Conservation (phyloP, 2,329 filamentous ascomycete genomes). For the Parafenestella ontariensis region DNA sequence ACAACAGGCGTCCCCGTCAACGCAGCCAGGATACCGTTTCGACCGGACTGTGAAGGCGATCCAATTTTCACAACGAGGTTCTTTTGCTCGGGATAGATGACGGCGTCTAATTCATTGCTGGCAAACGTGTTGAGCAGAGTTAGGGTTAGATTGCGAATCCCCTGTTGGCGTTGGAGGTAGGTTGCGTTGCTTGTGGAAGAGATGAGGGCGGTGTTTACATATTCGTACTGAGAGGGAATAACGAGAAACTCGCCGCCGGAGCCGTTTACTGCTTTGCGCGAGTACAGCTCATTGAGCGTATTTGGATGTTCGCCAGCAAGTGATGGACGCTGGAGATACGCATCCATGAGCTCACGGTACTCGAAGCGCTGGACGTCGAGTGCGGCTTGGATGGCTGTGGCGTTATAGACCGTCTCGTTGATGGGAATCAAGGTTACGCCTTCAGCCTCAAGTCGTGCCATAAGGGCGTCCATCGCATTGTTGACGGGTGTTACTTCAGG, state of each 20-base stretch:
- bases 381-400: conserved; percentile 54
- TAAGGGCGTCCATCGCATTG: conserved; percentile 57
- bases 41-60: conserved; percentile 63
- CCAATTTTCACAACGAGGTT: conserved; percentile 68
- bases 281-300: conserved; percentile 60
- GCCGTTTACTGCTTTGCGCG: conserved; percentile 39
- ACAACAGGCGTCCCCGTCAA: conserved; percentile 62
- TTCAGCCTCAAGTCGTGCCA: conserved; percentile 54
- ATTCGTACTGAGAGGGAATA: conserved; percentile 64
- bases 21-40: conserved; percentile 65
- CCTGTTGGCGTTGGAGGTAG: conserved; percentile 57
- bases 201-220: conserved; percentile 58
- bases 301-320: conserved; percentile 54
- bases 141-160: conserved; percentile 61
- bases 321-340: conserved; percentile 60
- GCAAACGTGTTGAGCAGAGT: conserved; percentile 61
- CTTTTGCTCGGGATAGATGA: conserved; percentile 71
- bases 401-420: conserved; percentile 59
- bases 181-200: conserved; percentile 61
- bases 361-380: conserved; percentile 69
- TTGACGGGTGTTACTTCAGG: conserved; percentile 66
- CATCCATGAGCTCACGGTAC: conserved; percentile 62
- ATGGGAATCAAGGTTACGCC: conserved; percentile 62
- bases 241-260: conserved; percentile 62
- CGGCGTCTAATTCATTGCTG: conserved; percentile 59